phyloP scores from a whole-genome alignment of 2,329 filamentous ascomycete species.

The Penicillium sumatraense region DNA sequence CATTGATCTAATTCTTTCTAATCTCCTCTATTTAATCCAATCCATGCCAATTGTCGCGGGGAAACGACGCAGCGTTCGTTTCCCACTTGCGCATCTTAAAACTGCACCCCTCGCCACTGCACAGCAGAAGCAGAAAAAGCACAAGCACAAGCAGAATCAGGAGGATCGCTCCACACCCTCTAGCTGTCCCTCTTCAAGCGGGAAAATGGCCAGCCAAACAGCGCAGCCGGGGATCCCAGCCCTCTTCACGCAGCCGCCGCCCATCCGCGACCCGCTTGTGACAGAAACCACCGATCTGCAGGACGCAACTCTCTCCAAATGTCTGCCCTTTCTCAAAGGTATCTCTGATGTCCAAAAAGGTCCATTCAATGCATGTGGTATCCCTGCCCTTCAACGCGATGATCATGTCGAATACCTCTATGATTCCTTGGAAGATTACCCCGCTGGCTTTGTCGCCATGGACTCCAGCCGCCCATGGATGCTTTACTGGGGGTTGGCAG shows the following conservation, averaged over 20 bases:
- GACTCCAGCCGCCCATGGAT: slow-evolving; percentile 94
- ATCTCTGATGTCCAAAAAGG: slow-evolving; percentile 53
- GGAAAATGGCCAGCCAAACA: slow-evolving; percentile 30
- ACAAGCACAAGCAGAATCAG: not conserved
- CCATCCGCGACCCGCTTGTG: slow-evolving; percentile 66
- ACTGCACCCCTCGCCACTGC: slow-evolving; percentile 25
- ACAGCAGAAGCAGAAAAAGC: not conserved
- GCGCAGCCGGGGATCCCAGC: slow-evolving; percentile 38
- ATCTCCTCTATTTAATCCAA: not conserved
- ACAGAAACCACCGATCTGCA: slow-evolving; percentile 73
- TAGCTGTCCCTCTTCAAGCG: slow-evolving; percentile 3
- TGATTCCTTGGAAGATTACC: slow-evolving; percentile 62
- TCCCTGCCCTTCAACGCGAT: slow-evolving; percentile 73
- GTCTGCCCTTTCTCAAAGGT: slow-evolving; percentile 68
- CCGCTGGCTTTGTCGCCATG: slow-evolving; percentile 70
- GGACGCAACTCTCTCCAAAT: slow-evolving; percentile 69
- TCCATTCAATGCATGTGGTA: slow-evolving; percentile 69
- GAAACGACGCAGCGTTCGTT: slow-evolving; percentile 46
- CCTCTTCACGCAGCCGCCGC: slow-evolving; percentile 55
- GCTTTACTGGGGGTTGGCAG: slow-evolving; percentile 87
- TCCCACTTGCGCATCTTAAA: slow-evolving; percentile 29
- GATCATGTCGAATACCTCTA: slow-evolving; percentile 57
- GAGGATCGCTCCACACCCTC: slow-evolving; percentile 21
- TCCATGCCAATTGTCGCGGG: slow-evolving; percentile 42
- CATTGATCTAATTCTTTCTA: not conserved